These are phyloP conservation scores for Pseudogymnoascus sp. DNA, from an alignment of 2,329 filamentous ascomycete species.

Conservation along the genomic window DNA sequence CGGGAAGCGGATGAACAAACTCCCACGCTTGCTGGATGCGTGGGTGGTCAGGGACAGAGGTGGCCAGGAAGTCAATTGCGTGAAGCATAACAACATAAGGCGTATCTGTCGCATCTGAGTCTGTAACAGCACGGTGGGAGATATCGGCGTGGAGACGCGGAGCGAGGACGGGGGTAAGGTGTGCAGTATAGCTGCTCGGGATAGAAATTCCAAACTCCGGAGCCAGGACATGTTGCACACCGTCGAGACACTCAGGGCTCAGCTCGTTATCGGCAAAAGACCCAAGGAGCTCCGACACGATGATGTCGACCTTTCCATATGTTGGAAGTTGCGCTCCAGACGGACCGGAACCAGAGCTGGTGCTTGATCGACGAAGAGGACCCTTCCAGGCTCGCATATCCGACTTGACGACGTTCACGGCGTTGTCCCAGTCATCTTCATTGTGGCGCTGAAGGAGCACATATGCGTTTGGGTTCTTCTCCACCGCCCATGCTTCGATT, in stretches of 20 bases:
- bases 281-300: constrained; percentile 88
- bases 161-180: constrained; percentile 84
- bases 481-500: constrained; percentile 84
- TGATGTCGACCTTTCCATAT: constrained; percentile 72
- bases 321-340: constrained; percentile 37
- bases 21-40: constrained; percentile 74
- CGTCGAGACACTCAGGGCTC: constrained; percentile 91
- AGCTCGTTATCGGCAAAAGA: constrained; percentile 97
- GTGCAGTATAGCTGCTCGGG: constrained; percentile 85
- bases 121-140: constrained; percentile 49
- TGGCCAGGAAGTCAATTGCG: constrained; percentile 78
- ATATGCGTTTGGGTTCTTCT: constrained; percentile 98
- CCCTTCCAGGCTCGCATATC: constrained; percentile 98
- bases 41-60: constrained; percentile 47
- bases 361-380: constrained; percentile 46
- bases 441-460: constrained; percentile 88
- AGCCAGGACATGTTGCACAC: constrained; percentile 82
- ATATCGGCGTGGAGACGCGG: constrained; percentile 83
- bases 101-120: constrained; percentile 72
- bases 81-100: constrained; percentile 94
- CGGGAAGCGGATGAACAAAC: constrained; percentile 68
- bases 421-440: constrained; percentile 67
- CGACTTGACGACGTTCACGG: constrained; percentile 83
- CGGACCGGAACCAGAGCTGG: constrained; percentile 29
- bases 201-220: constrained; percentile 83